phyloP scores from a whole-genome alignment of 306 rosid species.

The Malus asiatica region DNA sequence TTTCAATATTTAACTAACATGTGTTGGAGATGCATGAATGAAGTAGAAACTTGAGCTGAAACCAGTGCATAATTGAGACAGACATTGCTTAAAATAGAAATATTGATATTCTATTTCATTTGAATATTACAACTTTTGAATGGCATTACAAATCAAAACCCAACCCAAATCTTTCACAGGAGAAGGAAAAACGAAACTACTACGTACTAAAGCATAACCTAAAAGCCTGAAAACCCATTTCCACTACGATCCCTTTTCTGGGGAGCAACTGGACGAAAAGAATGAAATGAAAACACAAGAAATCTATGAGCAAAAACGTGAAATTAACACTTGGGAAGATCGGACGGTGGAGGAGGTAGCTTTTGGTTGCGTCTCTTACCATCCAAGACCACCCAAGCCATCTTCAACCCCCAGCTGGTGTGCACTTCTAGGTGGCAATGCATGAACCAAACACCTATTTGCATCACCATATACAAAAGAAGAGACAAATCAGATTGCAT shows the following conservation, averaged over 20 bases:
- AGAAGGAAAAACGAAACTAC: neutral
- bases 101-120: neutral
- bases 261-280: neutral
- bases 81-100: neutral
- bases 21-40: neutral
- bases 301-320: neutral
- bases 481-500: neutral
- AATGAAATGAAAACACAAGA: neutral
- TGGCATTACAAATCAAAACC: neutral
- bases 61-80: neutral
- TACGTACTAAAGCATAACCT: neutral
- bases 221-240: neutral
- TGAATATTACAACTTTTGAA: neutral
- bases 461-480: neutral
- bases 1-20: neutral
- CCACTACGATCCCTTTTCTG: neutral
- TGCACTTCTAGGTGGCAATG: conserved; percentile 80
- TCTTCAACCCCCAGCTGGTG: conserved; percentile 77
- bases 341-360: conserved; percentile 74
- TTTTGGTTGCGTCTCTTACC: conserved; percentile 56
- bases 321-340: conserved; percentile 64
- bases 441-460: conserved; percentile 75
- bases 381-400: conserved; percentile 74
- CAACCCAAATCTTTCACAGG: neutral
- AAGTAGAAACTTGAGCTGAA: neutral